These are phyloP conservation scores for Acacia pycnantha DNA, from an alignment of 331 rosid species.

Conservation along the genomic window DNA sequence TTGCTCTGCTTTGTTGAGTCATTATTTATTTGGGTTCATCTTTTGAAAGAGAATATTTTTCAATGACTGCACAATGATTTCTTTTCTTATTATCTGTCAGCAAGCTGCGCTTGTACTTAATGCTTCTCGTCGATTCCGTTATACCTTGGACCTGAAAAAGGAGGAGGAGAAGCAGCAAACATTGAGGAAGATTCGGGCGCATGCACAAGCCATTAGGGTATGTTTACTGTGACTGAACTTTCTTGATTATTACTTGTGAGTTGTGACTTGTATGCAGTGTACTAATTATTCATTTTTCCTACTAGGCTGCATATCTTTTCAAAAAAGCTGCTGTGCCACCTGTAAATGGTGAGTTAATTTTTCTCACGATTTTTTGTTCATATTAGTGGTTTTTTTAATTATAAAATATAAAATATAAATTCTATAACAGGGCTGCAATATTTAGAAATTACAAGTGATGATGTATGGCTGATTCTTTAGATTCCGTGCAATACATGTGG, in stretches of 20 bases:
- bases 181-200: constrained; percentile 81
- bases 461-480: not conserved
- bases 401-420: not conserved
- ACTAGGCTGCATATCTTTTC: constrained; percentile 88
- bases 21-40: not conserved
- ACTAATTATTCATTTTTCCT: constrained; percentile 34
- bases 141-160: constrained; percentile 92
- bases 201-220: constrained; percentile 88
- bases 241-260: constrained; percentile 21
- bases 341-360: constrained; percentile 49
- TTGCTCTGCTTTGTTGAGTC: constrained; percentile 18
- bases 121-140: constrained; percentile 99
- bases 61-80: not conserved
- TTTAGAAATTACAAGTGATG: not conserved
- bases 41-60: not conserved
- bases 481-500: not conserved
- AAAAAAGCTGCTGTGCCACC: constrained; percentile 51
- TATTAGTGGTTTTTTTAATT: not conserved
- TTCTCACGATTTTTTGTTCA: constrained; percentile 18
- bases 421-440: not conserved
- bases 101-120: constrained; percentile 98
- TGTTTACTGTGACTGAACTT: constrained; percentile 29
- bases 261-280: not conserved
- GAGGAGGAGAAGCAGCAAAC: constrained; percentile 77
- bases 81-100: constrained; percentile 36